Conservation (phyloP, 495 filamentous ascomycete genomes). For the Tuber indicum region DNA sequence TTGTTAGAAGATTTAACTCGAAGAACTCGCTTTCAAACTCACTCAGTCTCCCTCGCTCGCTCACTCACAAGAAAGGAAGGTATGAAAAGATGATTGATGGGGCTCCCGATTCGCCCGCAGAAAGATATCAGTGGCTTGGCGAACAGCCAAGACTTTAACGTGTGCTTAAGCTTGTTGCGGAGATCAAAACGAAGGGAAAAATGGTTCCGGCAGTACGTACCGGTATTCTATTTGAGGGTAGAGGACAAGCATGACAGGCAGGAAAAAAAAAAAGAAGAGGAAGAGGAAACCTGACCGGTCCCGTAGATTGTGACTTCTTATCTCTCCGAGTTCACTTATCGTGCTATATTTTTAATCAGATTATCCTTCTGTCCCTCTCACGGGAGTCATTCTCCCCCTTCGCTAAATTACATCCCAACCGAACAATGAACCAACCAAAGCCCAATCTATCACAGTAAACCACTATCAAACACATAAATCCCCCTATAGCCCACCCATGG, state of each 20-base stretch:
- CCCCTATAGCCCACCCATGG: neutral
- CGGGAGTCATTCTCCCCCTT: neutral
- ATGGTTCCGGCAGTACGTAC: neutral
- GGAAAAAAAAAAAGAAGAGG: neutral
- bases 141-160: neutral
- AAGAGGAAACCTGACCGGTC: neutral
- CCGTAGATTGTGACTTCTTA: neutral
- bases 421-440: neutral
- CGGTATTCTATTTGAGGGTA: neutral
- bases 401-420: neutral
- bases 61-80: neutral
- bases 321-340: neutral
- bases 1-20: neutral
- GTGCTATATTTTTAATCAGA: neutral
- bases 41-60: neutral
- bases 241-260: neutral
- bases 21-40: neutral
- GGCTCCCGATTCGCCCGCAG: neutral
- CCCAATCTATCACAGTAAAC: neutral
- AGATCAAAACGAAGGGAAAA: neutral
- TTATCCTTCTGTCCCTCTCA: neutral
- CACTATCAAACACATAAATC: neutral
- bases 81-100: neutral
- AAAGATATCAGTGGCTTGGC: neutral
- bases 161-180: neutral